Conservation (phyloP, 345 rosid species). For the Aquilaria yunnanensis region DNA sequence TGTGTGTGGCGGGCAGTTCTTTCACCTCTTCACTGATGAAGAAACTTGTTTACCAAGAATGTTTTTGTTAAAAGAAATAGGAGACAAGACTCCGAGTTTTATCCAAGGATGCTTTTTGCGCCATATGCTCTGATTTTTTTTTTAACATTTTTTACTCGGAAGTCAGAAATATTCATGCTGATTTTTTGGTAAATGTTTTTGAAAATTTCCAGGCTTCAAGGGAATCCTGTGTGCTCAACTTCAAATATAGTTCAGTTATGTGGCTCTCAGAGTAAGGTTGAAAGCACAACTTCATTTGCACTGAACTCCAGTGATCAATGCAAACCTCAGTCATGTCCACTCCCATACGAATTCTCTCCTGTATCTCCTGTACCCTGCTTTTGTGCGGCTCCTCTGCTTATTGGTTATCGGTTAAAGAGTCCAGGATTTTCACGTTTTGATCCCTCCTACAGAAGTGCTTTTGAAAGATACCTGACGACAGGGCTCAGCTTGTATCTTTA, state of each 20-base stretch:
- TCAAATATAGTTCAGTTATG: slow-evolving; percentile 37
- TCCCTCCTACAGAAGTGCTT: slow-evolving; percentile 31
- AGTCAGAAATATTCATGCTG: slow-evolving; percentile 8
- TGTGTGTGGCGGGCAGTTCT: no score
- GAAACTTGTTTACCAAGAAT: no score
- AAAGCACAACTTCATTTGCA: slow-evolving; percentile 12
- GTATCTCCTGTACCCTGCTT: slow-evolving; percentile 42
- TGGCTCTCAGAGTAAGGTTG: slow-evolving; percentile 25
- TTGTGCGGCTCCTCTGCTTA: slow-evolving; percentile 74
- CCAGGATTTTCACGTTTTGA: slow-evolving; percentile 71
- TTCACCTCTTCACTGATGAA: no score
- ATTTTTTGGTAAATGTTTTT: slow-evolving; percentile 2
- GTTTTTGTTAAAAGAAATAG: no score
- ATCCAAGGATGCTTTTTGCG: no score
- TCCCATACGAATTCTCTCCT: slow-evolving; percentile 49
- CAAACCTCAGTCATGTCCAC: slow-evolving; percentile 50
- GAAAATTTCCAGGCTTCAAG: slow-evolving; percentile 69
- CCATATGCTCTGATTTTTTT: background rate
- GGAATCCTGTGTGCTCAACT: slow-evolving; percentile 65
- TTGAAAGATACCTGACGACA: slow-evolving; percentile 43
- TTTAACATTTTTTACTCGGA: background rate
- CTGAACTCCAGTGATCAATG: slow-evolving; percentile 32
- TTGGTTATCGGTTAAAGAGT: slow-evolving; percentile 88
- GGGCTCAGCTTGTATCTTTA: slow-evolving; percentile 43
- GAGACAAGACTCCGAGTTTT: no score